Conservation (phyloP, 805 yeast genomes). For the Candida railenensis region DNA sequence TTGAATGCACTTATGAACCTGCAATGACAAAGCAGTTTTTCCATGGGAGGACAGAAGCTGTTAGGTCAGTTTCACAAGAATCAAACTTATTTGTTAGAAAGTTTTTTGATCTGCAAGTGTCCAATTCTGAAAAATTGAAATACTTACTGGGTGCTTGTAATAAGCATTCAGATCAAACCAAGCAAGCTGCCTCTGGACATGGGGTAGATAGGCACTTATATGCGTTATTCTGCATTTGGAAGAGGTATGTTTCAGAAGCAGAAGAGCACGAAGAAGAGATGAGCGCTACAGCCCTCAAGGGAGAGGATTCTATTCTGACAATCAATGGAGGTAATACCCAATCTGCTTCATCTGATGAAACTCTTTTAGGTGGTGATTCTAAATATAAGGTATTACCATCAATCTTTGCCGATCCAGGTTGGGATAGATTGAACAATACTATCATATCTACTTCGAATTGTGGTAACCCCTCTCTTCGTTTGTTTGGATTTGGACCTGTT, state of each 20-base stretch:
- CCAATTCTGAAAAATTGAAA: slow-evolving; percentile 58
- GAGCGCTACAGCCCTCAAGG: slow-evolving; percentile 8
- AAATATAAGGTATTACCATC: slow-evolving; percentile 52
- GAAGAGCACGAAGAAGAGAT: slow-evolving; percentile 13
- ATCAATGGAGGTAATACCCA: slow-evolving; percentile 15
- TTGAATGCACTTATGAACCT: slow-evolving; percentile 93
- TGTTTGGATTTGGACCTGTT: slow-evolving; percentile 62
- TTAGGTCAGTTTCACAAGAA: slow-evolving; percentile 78
- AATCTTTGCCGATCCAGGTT: slow-evolving; percentile 80
- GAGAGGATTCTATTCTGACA: slow-evolving; percentile 24
- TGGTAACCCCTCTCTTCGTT: slow-evolving; percentile 58
- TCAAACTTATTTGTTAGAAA: slow-evolving; percentile 81
- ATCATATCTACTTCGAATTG: slow-evolving; percentile 66
- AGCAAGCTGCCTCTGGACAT: slow-evolving; percentile 66
- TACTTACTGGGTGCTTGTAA: slow-evolving; percentile 67
- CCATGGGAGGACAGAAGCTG: slow-evolving; percentile 93
- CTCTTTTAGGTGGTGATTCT: slow-evolving; percentile 21
- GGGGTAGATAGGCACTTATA: slow-evolving; percentile 94
- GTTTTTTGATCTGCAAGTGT: slow-evolving; percentile 66
- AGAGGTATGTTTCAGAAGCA: slow-evolving; percentile 46
- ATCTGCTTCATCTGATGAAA: slow-evolving; percentile 25
- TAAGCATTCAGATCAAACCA: slow-evolving; percentile 67
- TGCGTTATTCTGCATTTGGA: slow-evolving; percentile 88
- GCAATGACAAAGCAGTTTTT: slow-evolving; percentile 89
- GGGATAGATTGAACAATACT: slow-evolving; percentile 82